These are phyloP conservation scores for Pichia norvegensis DNA, from an alignment of 1,139 yeast genomes.

Conservation along the genomic window DNA sequence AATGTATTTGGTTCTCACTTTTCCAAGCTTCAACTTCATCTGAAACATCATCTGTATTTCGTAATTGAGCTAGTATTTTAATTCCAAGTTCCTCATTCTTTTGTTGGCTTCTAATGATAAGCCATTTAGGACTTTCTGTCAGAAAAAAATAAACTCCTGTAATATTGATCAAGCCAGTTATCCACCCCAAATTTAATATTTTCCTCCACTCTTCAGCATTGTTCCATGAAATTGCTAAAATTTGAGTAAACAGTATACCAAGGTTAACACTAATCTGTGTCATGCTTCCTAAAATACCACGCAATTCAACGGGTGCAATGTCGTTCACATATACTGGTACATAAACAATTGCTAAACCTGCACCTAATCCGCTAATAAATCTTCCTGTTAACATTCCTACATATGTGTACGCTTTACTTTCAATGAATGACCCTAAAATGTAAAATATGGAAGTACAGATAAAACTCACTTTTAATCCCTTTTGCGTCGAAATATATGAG, in stretches of 20 bases:
- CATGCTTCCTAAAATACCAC: conserved; percentile 81
- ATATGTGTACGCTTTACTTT: conserved; percentile 45
- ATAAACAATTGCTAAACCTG: conserved; percentile 80
- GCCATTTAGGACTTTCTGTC: conserved; percentile 84
- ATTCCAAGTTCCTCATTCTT: conserved; percentile 27
- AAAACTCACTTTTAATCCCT: conserved; percentile 59
- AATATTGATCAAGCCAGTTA: conserved; percentile 45
- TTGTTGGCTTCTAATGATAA: conserved; percentile 28
- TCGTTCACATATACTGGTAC: conserved; percentile 79
- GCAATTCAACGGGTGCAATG: conserved; percentile 56
- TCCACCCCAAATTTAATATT: conserved; percentile 52
- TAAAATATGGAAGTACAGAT: conserved; percentile 45
- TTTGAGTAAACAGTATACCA: conserved; percentile 76
- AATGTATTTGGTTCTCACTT: conserved; percentile 18
- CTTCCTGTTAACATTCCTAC: conserved; percentile 55
- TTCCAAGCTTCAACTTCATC: conserved; percentile 25
- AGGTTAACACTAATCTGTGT: conserved; percentile 78
- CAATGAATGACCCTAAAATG: conserved; percentile 60
- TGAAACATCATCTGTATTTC: conserved; percentile 10
- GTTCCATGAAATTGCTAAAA: conserved; percentile 62
- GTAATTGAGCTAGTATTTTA: conserved; percentile 18
- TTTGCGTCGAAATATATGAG: conserved; percentile 57
- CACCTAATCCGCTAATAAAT: conserved; percentile 71
- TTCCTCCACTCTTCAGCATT: conserved; percentile 64
- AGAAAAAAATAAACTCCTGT: conserved; percentile 37